Evolutionary conservation across 108 stramenopile species (phyloP), one percentile per base, ranked within the genome.

Genomic region (Schizochytrium sp.): DNA sequence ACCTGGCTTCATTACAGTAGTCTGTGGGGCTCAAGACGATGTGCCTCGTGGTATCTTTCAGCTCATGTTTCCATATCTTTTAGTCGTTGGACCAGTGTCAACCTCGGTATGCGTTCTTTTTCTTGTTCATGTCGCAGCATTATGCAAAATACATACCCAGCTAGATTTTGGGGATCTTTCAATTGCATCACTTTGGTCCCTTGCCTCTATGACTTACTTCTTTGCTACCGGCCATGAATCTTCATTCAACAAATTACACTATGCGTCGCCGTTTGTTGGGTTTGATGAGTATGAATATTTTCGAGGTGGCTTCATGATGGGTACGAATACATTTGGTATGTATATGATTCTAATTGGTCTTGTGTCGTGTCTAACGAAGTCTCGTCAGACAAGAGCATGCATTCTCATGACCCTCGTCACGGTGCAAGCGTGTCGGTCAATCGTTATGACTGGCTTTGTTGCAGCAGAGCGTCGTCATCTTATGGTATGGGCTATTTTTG

Each of bases 401-500:
- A 2, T 13, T 38, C 28, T 69, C 19, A 38, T 69, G 42, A 2
- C 44, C 0, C 13, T 44, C 0, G 57, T 28, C 57, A 4, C 28
- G 57, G 76, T 87, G 57, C 76, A 83, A 53, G 76, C 76, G 13
- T 55, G 47, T 55, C 76, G 90, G 10, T 90, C 90, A 8, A 57
- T 92, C 56, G 42, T 90, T 8, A 91, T 91, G 58, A 88, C 72
- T 46, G 61, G 55, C 13, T 91, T 90, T 90, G 88, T 90, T 1
- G 56, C 61, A 4, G 69, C 91, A 10, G 91, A 92, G 76, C 88
- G 92, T 47, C 90, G 92, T 0, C 92, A 93, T 60, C 90, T 93
- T 28, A 92, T 93, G 92, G 90, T 93, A 57, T 93, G 92, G 92
- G 92, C 92, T 1, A 88, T 93, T 13, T 93, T 92, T 46, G 92